Evolutionary conservation across 768 basidiomycete genomes (phyloP).

Genomic region (Auriscalpium microsporum): DNA sequence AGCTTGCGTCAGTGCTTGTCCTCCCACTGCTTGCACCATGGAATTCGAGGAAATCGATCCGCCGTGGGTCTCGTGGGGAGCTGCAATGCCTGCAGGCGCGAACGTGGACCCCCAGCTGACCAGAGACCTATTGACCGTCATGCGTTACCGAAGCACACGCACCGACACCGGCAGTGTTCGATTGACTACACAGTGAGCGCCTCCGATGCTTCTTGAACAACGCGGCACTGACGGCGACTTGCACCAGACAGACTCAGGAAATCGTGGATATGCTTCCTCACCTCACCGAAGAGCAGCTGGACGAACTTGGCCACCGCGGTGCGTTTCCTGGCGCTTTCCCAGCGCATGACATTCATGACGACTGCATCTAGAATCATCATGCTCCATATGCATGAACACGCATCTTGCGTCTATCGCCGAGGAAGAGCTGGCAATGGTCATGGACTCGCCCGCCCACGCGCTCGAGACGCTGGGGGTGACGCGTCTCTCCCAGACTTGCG

Average conservation of each 20-base stretch:
- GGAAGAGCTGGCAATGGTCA: conserved; percentile 51
- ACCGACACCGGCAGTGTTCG: not conserved
- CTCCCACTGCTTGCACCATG: too few relatives aligned
- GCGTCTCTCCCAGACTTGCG: conserved; percentile 33
- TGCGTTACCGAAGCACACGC: not conserved
- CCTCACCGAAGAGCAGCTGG: conserved; percentile 42
- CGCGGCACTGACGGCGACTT: not conserved
- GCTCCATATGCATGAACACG: conserved; percentile 68
- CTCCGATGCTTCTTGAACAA: not conserved
- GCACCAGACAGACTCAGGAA: conserved; percentile 26
- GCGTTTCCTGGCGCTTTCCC: not conserved
- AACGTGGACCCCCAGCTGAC: not conserved
- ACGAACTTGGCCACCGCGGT: conserved; percentile 41
- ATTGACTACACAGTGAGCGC: not conserved
- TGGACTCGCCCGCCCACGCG: conserved; percentile 74
- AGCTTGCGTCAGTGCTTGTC: too few relatives aligned
- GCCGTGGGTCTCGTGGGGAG: not conserved
- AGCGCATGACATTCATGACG: not conserved
- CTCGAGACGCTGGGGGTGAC: conserved; percentile 66
- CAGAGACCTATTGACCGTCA: not conserved
- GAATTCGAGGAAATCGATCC: too few relatives aligned
- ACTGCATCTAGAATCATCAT: conserved; percentile 47
- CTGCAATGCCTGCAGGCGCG: too few relatives aligned
- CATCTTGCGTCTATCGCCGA: conserved; percentile 64
- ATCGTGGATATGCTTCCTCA: conserved; percentile 40